A percentile compares a stretch with the other conserved stretches of the same genome.
Evolutionary conservation across 2,329 filamentous ascomycete species (phyloP).

Genomic region (Fusarium torreyae): DNA sequence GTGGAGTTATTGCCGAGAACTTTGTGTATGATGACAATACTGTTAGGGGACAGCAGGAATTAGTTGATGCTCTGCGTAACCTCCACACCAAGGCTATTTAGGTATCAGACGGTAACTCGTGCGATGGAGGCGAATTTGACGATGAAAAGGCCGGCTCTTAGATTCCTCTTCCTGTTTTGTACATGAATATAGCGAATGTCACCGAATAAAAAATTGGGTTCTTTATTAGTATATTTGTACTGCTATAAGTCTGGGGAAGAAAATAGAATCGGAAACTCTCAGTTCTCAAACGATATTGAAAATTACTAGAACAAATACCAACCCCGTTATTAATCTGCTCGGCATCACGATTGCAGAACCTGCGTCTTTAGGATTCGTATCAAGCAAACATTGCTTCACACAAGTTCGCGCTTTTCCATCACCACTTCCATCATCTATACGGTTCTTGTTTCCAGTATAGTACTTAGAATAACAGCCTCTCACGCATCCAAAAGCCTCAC

Average conservation of each 20-base stretch:
- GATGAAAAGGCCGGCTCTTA: too few species aligned
- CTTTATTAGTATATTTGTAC: too few species aligned
- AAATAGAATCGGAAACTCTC: not conserved
- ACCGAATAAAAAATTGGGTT: too few species aligned
- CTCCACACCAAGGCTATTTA: conserved; percentile 19
- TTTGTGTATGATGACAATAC: conserved; percentile 47
- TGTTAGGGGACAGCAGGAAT: conserved; percentile 44
- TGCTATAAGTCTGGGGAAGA: too few species aligned
- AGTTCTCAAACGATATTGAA: not conserved
- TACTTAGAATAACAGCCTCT: conserved; percentile 40
- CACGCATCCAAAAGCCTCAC: conserved; percentile 40
- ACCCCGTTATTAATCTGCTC: not conserved
- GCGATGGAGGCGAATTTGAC: too few species aligned
- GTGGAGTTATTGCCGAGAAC: conserved; percentile 46
- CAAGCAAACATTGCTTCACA: conserved; percentile 34
- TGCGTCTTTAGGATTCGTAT: conserved; percentile 28
- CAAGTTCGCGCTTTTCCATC: conserved; percentile 31
- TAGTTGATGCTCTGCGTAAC: conserved; percentile 46
- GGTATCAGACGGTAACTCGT: not conserved
- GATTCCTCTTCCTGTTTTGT: too few species aligned
- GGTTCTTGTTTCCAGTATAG: conserved; percentile 35
- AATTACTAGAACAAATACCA: conserved; percentile 1
- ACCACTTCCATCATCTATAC: conserved; percentile 25
- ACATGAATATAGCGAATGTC: too few species aligned
- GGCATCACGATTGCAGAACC: not conserved